These are phyloP conservation scores for Candida maesae DNA, from an alignment of 805 yeast genomes.

Conservation along the genomic window DNA sequence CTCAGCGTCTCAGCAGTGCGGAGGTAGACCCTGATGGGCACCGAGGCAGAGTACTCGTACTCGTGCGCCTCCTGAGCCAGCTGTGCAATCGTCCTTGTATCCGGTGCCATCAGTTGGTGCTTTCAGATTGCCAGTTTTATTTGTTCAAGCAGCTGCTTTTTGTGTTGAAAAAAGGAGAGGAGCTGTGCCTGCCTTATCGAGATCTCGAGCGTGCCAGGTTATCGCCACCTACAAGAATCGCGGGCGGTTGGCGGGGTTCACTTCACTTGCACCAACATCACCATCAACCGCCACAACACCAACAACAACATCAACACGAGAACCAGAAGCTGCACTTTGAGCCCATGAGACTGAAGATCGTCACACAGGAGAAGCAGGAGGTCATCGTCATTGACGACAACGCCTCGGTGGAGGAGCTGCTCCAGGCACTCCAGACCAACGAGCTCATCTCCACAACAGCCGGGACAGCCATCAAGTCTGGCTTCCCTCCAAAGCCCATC, in stretches of 20 bases:
- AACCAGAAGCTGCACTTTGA: no score
- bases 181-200: no score
- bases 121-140: not conserved
- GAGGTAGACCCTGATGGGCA: conserved; percentile 52
- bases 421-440: conserved; percentile 17
- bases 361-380: conserved; percentile 24
- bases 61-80: conserved; percentile 46
- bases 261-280: not conserved
- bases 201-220: no score
- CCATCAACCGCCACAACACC: not conserved
- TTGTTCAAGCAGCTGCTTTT: no score
- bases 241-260: no score
- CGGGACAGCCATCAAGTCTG: conserved; percentile 38
- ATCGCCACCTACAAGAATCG: no score
- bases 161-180: no score
- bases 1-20: conserved; percentile 47
- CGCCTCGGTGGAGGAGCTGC: conserved; percentile 33
- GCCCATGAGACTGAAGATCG: conserved; percentile 42
- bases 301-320: no score
- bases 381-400: conserved; percentile 37
- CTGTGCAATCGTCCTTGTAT: conserved; percentile 25
- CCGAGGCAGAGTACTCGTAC: conserved; percentile 48
- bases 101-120: not conserved
- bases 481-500: conserved; percentile 58
- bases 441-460: conserved; percentile 4